Base-by-base conservation (phyloP, 129 eudicot genomes). In the Smallanthus sonchifolius region DNA sequence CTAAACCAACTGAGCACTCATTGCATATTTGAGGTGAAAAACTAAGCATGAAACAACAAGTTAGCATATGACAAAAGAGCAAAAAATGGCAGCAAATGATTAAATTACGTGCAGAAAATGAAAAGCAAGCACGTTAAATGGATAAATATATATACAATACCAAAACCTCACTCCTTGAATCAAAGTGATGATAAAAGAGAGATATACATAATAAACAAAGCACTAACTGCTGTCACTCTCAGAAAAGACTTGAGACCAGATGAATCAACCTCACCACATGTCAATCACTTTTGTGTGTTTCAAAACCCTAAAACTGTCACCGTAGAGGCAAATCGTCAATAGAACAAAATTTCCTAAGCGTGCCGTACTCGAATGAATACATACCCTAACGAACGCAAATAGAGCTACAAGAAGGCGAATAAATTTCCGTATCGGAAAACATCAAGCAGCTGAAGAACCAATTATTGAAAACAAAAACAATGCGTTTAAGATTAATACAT, bases 291-390 rank as follows among this genome's bases (percentile, higher is more conserved):
- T 6, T 13, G 36, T 35, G 61, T 10, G 35, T 44, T 74, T 63
- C 72, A 74, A 74, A 74, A 74, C 79, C 79, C 79, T 74, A 63
- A 47, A 74, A 61, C 62, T 38, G 45, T 24, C 78, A 62, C 70
- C 38, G 70, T 61, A 49, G 24, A 16, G 44, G 10, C 60, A 42
- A 74, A 61, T 10, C 60, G 40, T 20, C 39, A 34, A 73, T 32
- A 42, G 6, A 16, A 24, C 30, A 24, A 24, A 43, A 36, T 13
- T 51, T 38, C 48, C 4, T 17, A 57, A 32, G 15, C 39, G 44
- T 14, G 20, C 19, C 39, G 24, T 72, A 14, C 43, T 42, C 59
- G n/a, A 44, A 44, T 43, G 1, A 44, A 44, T 35, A 43, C 37
- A 73, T 73, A 60, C 28, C 57, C 57, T 4, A 35, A 6, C 32